Evolutionary conservation across 2,329 filamentous ascomycete genomes (phyloP), one percentile per base, ranked within the genome.

Genomic region (Ascocoryne sarcoides): DNA sequence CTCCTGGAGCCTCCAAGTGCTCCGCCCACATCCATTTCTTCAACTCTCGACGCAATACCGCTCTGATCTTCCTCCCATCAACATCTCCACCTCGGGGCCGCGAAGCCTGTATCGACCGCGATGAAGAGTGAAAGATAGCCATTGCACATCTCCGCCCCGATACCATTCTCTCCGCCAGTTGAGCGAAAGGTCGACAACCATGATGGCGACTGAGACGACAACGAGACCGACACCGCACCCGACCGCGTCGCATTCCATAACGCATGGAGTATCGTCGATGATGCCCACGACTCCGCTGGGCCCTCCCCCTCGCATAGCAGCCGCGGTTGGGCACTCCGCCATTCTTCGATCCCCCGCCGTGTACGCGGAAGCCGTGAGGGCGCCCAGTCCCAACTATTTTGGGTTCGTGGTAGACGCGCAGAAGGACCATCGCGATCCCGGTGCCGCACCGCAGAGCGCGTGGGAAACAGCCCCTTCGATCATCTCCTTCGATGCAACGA

Each of bases 321-420:
- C 52, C 14, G 54, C 55, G 1, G 53, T 55, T 14, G 56, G 54
- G 9, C 55, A 54, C 53, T 31, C 50, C 54, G 8, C 42, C 5
- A 37, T 18, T 30, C 36, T 54, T 19, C 50, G 51, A 44, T 55
- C 56, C 4, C 56, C 57, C 17, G 48, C 29, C 15, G 28, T 35
- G 4, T 46, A 49, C 12, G 38, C 23, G n/a, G 51, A 51, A 15
- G 7, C 23, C 7, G 49, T 43, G 20, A 66, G 70, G 46, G 64
- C 72, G 1, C 65, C 78, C 8, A 90, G 85, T 58, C 85, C 87
- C 10, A 93, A 89, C 60, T 95, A 95, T 62, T 95, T 95, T 60
- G 84, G 84, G 41, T 75, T 93, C 44, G 68, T 79, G 20, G 65
- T 85, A 47, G 79, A 87, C 43, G 60, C 75, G 15, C 62, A 65